These are phyloP conservation scores for Plasmodium chabaudi DNA, from an alignment of 169 alveolate species.

Conservation along the genomic window DNA sequence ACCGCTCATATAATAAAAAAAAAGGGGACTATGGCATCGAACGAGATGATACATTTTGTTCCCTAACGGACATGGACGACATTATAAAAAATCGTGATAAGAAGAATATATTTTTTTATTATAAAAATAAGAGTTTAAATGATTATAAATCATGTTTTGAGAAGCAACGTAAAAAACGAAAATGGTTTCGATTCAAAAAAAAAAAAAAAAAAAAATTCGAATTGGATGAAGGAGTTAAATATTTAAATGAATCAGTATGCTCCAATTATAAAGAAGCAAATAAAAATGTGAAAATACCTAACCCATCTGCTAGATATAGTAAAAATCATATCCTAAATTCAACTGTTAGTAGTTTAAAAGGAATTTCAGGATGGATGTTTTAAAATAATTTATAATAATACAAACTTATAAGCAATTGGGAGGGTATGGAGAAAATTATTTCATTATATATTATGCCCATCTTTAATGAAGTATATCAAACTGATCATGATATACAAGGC, in stretches of 20 bases:
- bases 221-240: conserved; percentile 43
- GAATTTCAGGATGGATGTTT: conserved; percentile 67
- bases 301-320: conserved; percentile 5
- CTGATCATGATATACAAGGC: too few species aligned
- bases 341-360: conserved; percentile 54
- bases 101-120: conserved; percentile 46
- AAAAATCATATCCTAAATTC: conserved; percentile 35
- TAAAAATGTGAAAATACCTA: conserved; percentile 17
- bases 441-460: too few species aligned
- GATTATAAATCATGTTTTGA: conserved; percentile 63
- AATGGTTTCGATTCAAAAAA: conserved; percentile 64
- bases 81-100: conserved; percentile 29
- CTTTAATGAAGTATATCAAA: too few species aligned
- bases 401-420: not conserved
- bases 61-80: conserved; percentile 57
- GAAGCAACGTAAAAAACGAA: conserved; percentile 37
- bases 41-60: conserved; percentile 58
- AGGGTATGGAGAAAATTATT: not conserved
- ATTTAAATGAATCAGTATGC: conserved; percentile 70
- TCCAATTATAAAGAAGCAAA: conserved; percentile 72
- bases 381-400: conserved; percentile 9
- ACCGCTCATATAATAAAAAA: conserved; percentile 35
- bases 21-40: conserved; percentile 52
- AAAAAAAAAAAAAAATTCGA: conserved; percentile 60
- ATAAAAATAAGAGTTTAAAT: conserved; percentile 71